Percentiles rank a stretch among this genome's conserved stretches.
phyloP scores from a whole-genome alignment of 768 basidiomycete species.

The Termitomyces sp. region DNA sequence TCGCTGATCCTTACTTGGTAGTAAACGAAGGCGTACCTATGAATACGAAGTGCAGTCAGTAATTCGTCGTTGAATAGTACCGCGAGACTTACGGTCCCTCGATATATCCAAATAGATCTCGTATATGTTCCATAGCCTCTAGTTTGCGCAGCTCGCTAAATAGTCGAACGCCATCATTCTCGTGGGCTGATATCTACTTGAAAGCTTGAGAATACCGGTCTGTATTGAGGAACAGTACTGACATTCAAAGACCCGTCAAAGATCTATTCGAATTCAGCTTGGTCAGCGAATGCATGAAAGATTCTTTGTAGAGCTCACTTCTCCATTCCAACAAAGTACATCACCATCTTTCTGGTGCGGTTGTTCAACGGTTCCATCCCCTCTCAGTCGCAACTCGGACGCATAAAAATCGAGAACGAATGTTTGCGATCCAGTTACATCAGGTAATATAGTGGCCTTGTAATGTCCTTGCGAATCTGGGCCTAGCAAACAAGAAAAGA shows the following conservation, averaged over 20 bases:
- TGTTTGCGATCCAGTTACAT: not conserved
- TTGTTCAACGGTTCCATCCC: conserved; percentile 53
- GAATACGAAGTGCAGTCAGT: not conserved
- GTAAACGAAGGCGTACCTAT: conserved; percentile 77
- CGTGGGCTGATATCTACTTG: conserved; percentile 46
- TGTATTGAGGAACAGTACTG: conserved; percentile 11
- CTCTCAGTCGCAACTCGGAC: conserved; percentile 75
- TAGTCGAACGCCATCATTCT: conserved; percentile 71
- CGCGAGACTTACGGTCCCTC: conserved; percentile 74
- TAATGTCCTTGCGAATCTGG: conserved; percentile 55
- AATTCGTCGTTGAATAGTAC: not conserved
- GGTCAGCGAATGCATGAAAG: not conserved
- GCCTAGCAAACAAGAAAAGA: conserved; percentile 34
- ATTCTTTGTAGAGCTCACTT: conserved; percentile 38
- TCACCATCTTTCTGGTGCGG: conserved; percentile 60
- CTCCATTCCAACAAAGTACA: conserved; percentile 84
- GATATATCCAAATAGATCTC: conserved; percentile 49
- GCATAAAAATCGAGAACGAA: conserved; percentile 56
- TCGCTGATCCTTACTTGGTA: conserved; percentile 52
- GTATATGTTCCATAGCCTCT: conserved; percentile 37
- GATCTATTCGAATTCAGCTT: conserved; percentile 30
- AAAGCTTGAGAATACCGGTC: not conserved
- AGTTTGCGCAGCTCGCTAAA: conserved; percentile 30
- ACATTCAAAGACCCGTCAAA: conserved; percentile 82
- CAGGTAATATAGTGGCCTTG: conserved; percentile 15